phyloP scores from a whole-genome alignment of 116 monocot species.

The Posidonia oceanica region DNA sequence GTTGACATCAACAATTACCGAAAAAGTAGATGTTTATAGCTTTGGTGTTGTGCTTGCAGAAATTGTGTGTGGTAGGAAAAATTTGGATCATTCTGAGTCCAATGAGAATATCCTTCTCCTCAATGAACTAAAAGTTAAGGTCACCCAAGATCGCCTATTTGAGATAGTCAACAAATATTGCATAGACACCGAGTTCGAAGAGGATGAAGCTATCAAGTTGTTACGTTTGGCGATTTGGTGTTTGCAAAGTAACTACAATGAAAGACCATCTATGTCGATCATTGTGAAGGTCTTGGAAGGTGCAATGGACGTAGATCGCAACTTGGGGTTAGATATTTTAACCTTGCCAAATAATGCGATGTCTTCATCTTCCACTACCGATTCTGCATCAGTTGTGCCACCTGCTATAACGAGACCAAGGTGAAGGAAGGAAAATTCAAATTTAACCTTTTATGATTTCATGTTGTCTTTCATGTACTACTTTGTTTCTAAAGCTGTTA shows the following conservation, averaged over 20 bases:
- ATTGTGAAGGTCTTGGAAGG: conserved; percentile 23
- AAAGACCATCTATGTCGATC: conserved; percentile 20
- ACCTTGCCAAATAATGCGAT: too few relatives aligned
- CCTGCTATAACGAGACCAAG: too few relatives aligned
- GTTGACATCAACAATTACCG: conserved; percentile 28
- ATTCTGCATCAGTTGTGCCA: too few relatives aligned
- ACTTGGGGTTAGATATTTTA: too few relatives aligned
- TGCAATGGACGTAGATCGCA: not conserved
- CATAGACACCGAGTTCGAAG: not conserved
- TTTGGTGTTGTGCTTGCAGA: conserved; percentile 56
- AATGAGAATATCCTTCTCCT: not conserved
- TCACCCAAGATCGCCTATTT: not conserved
- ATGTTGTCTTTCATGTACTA: too few relatives aligned
- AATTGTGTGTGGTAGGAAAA: conserved; percentile 40
- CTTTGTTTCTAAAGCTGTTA: too few relatives aligned
- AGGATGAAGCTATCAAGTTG: conserved; percentile 9
- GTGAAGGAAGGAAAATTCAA: too few relatives aligned
- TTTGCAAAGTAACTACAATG: conserved; percentile 9
- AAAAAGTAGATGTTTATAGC: conserved; percentile 60
- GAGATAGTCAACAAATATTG: not conserved
- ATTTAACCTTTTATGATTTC: too few relatives aligned
- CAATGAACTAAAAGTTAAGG: not conserved
- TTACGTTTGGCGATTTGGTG: conserved; percentile 21
- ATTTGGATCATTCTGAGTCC: conserved; percentile 11
- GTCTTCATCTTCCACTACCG: too few relatives aligned